These are phyloP conservation scores for Acanthamoeba royreba DNA, from an alignment of 208 protist species.

Conservation along the genomic window DNA sequence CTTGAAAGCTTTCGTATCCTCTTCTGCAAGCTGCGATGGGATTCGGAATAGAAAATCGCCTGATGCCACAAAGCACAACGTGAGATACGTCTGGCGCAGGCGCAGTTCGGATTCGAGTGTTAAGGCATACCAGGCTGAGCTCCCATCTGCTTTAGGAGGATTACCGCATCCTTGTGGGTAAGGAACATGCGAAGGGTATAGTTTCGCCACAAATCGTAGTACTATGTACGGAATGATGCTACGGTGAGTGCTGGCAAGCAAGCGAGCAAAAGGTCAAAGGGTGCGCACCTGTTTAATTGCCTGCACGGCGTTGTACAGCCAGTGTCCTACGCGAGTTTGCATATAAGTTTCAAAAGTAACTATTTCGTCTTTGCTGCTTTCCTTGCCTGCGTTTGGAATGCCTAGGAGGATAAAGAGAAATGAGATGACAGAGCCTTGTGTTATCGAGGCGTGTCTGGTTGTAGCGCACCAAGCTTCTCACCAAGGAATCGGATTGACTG, in stretches of 20 bases:
- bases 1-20: constrained; percentile 11
- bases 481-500: constrained; percentile 29
- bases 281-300: constrained; percentile 42
- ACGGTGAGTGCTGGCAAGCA: background rate
- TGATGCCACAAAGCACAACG: background rate
- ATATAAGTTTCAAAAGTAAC: constrained; percentile 26
- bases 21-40: constrained; percentile 5
- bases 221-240: too few relatives aligned
- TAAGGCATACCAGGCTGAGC: background rate
- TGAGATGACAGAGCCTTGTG: too few relatives aligned
- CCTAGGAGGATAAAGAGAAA: background rate
- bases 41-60: constrained; percentile 37
- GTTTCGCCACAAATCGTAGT: constrained; percentile 18
- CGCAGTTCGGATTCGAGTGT: background rate
- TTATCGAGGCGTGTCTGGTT: too few relatives aligned
- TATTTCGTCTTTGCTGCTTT: background rate
- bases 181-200: constrained; percentile 39
- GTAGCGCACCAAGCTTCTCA: constrained; percentile 14
- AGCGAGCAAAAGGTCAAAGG: background rate
- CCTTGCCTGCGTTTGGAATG: background rate
- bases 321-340: background rate
- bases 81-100: background rate
- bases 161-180: background rate
- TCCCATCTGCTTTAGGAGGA: background rate
- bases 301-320: constrained; percentile 19